These are phyloP conservation scores for Ceratobasidium sp. DNA, from an alignment of 1,284 basidiomycete species.

Conservation along the genomic window DNA sequence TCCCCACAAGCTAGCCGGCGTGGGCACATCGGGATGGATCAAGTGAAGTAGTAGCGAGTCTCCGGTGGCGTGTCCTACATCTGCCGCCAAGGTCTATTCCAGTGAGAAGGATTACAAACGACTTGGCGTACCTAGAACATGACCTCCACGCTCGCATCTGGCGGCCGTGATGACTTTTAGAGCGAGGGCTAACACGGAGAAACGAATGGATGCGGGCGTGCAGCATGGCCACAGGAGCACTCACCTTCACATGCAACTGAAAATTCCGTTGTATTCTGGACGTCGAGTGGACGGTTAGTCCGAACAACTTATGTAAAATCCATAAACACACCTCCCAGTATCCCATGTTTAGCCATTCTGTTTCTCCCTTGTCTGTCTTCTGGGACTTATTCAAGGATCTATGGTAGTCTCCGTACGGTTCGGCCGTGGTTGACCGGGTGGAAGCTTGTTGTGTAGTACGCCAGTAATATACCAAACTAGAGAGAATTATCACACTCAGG, in stretches of 20 bases:
- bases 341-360: conserved; percentile 77
- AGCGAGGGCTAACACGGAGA: conserved; percentile 62
- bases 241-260: conserved; percentile 70
- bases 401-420: conserved; percentile 33
- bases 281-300: conserved; percentile 1
- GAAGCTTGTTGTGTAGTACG: background rate
- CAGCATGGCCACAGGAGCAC: background rate
- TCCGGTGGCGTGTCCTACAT: conserved; percentile 77
- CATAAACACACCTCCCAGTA: conserved; percentile 68
- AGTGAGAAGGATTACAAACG: background rate
- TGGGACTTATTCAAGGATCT: conserved; percentile 7
- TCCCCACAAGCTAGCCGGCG: conserved; percentile 63
- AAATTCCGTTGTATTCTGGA: conserved; percentile 63
- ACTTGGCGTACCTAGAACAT: conserved; percentile 62
- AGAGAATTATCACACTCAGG: background rate
- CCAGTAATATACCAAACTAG: conserved; percentile 1
- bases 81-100: conserved; percentile 52
- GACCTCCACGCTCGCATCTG: conserved; percentile 56
- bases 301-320: background rate
- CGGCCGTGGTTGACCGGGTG: background rate
- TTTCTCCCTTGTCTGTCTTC: conserved; percentile 47
- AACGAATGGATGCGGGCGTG: no score
- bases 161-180: conserved; percentile 63
- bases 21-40: conserved; percentile 59
- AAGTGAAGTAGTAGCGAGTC: conserved; percentile 70